Evolutionary conservation across 257 asterid species (phyloP).

Genomic region (Solanum pimpinellifolium): DNA sequence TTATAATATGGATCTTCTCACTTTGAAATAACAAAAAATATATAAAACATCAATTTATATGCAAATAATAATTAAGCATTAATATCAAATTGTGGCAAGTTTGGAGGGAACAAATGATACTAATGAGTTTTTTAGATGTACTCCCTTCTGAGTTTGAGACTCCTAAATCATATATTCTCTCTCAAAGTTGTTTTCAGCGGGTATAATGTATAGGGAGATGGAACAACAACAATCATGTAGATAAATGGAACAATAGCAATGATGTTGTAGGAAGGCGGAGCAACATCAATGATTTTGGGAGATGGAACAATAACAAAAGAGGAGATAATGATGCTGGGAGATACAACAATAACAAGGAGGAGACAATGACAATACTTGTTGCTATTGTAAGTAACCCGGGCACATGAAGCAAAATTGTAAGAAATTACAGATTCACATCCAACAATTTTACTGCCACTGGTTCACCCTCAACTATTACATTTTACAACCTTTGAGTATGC

Average conservation of each 20-base stretch:
- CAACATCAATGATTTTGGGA: not conserved
- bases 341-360: not conserved
- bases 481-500: too few species aligned
- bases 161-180: not conserved
- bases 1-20: not conserved
- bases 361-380: not conserved
- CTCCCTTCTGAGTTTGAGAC: not conserved
- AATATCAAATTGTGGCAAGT: not conserved
- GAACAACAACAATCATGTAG: too few species aligned
- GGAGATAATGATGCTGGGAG: not conserved
- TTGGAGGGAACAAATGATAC: not conserved
- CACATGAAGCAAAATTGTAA: not conserved
- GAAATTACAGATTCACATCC: not conserved
- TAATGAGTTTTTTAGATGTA: not conserved
- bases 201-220: not conserved
- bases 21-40: not conserved
- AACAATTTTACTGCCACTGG: not conserved
- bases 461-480: too few species aligned
- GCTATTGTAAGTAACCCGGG: not conserved
- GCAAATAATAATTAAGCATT: not conserved
- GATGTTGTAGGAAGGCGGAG: not conserved
- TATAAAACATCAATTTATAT: not conserved
- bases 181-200: not conserved
- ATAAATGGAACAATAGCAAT: not conserved
- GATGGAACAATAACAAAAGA: not conserved